phyloP scores from a whole-genome alignment of 2,329 filamentous ascomycete genomes.

The Moelleriella libera region DNA sequence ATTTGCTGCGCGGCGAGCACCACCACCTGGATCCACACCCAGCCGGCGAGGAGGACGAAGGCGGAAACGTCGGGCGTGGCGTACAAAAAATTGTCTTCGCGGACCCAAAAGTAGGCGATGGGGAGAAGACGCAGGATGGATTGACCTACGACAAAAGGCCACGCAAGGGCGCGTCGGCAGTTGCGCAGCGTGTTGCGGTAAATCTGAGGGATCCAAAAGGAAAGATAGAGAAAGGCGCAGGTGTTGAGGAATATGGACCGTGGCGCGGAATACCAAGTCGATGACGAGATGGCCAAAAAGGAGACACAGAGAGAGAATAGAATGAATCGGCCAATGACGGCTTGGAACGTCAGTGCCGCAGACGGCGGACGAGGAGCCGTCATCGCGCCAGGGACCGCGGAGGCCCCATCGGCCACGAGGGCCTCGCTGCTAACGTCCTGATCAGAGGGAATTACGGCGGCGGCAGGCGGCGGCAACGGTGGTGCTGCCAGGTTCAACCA shows the following conservation, averaged over 20 bases:
- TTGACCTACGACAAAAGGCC: constrained; percentile 81
- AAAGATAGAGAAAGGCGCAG: constrained; percentile 64
- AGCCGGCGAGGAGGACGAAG: constrained; percentile 47
- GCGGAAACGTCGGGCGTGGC: constrained; percentile 52
- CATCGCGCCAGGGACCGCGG: constrained; percentile 16
- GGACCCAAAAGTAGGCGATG: constrained; percentile 73
- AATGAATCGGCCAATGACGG: constrained; percentile 42
- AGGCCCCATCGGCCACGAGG: constrained; percentile 20
- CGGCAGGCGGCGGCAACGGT: constrained; percentile 14
- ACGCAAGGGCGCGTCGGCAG: constrained; percentile 78
- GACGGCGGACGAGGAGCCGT: constrained; percentile 2
- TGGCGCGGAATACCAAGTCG: constrained; percentile 42
- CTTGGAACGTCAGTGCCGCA: constrained; percentile 30
- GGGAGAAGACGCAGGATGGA: constrained; percentile 66
- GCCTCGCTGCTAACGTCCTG: constrained; percentile 51
- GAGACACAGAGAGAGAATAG: constrained; percentile 39
- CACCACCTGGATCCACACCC: constrained; percentile 80
- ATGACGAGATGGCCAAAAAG: constrained; percentile 44
- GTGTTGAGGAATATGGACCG: constrained; percentile 46
- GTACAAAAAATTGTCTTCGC: constrained; percentile 68
- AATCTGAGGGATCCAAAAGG: constrained; percentile 87
- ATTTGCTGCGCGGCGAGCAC: constrained; percentile 70
- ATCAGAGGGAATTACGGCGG: constrained; percentile 48
- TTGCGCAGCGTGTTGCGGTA: constrained; percentile 81
- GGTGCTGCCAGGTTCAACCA: not conserved